Base-by-base conservation (phyloP, 768 basidiomycete genomes). In the Pulveroboletus frians region DNA sequence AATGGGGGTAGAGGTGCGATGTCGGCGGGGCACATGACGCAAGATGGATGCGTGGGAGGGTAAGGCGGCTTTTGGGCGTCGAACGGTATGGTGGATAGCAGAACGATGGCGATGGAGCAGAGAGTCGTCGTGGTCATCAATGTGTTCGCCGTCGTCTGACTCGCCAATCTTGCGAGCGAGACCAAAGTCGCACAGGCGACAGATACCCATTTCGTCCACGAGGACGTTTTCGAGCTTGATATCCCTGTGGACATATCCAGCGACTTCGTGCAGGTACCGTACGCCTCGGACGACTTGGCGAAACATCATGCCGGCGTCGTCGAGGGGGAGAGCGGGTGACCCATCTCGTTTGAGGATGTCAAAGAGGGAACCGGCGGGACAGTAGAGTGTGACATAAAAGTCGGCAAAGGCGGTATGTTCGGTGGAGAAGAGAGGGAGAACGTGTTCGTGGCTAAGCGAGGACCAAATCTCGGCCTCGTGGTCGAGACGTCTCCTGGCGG, bases 201-300 rank as follows among this genome's bases (percentile, higher is more conserved):
- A 92, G n/a, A 84, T 77, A 47, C 89, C 87, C 73, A 80, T 82
- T 64, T 90, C 87, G 66, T 94, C 91, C 46, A 94, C 84, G 37
- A 98, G 80, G 42, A 98, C 83, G 71, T 99, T 99, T 71, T 98
- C 96, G 51, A 96, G 80, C 73, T 99, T 99, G 67, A 99, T 73
- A 70, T 99, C 96, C 58, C 92, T 80, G 71, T 99, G 95, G 46
- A 94, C 86, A 57, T 86, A 80, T 8, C 76, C 69, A 23, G 82
- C 85, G 36, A 79, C 78, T 50, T 85, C 80, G 66, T 95, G 92
- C 62, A 95, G 68, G 70, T 93, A 93, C 45, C 81, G 77, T 62
- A 93, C 68, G 17, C 88, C 91, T 47, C 85, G 73, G 43, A 90
- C 88, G 56, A 94, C 78, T 73, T 94, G 90, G 46, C 84, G 76